Evolutionary conservation across 169 alveolate genomes (phyloP), one percentile per base, ranked within the genome.

Genomic region (Plasmodium relictum): DNA sequence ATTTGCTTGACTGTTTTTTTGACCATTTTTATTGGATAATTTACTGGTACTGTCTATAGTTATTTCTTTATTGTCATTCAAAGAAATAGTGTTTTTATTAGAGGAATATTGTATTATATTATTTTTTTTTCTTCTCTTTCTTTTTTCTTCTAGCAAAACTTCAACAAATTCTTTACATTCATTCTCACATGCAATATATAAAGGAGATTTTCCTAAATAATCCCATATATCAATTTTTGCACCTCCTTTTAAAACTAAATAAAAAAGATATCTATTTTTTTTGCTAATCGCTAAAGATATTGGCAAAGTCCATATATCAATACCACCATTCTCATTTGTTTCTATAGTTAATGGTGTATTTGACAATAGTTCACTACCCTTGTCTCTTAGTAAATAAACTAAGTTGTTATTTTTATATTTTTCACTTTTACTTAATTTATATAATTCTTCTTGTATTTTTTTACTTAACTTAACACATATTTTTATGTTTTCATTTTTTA

Each of bases 201-300:
- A 76, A 52, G 98, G 98, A 1, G 97, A 94, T 63, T 95, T 95
- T 20, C 97, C 97, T 74, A 96, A 63, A 72, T 94, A 92, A 88
- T 96, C 97, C 93, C 97, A 95, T 2, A 95, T 92, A 73, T 94
- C 96, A 24, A 96, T 89, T 65, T 96, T 90, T 22, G 98, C 98
- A 10, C 98, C 98, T 50, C 97, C 80, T 62, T 89, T 92, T 18
- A 96, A 69, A 65, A 96, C 92, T 89, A 96, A 92, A 62, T 94
- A 88, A 88, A 96, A 93, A 26, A 92, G 78, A 26, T 94, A 94
- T 70, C 92, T 93, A 76, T 95, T 95, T 59, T 87, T 93, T 26
- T 92, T 90, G 61, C 94, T 91, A 41, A 96, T 95, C 5, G 97
- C 96, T 24, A 95, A 85, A n/a, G 97, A 93, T 48, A 96, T 94